These are phyloP conservation scores for Mycena indigotica DNA, from an alignment of 768 basidiomycete species.

Conservation along the genomic window DNA sequence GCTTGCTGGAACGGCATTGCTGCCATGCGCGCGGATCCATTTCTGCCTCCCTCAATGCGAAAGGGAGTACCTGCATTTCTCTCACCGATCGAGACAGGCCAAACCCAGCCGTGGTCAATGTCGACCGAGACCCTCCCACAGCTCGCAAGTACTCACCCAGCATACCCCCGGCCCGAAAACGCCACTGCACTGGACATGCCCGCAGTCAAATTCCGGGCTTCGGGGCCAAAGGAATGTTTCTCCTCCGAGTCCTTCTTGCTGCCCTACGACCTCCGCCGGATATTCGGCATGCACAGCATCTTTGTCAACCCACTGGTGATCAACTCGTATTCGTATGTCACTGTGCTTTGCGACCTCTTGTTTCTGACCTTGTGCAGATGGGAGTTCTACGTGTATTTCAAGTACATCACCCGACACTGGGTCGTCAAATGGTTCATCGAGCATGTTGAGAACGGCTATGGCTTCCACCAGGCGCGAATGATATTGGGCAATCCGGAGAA, in stretches of 20 bases:
- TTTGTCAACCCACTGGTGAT: slow-evolving; percentile 41
- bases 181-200: slow-evolving; percentile 30
- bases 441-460: slow-evolving; percentile 2
- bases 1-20: slow-evolving; percentile 49
- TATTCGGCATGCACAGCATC: slow-evolving; percentile 37
- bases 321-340: slow-evolving; percentile 28
- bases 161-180: slow-evolving; percentile 9
- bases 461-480: slow-evolving; percentile 3
- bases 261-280: slow-evolving; percentile 43
- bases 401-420: slow-evolving; percentile 39
- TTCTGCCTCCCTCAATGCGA: slow-evolving; percentile 41
- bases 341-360: background rate
- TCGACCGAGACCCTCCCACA: slow-evolving; percentile 24
- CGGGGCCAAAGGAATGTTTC: slow-evolving; percentile 31
- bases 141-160: slow-evolving; percentile 28
- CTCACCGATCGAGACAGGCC: slow-evolving; percentile 19
- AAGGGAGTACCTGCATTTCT: slow-evolving; percentile 26
- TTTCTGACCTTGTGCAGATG: slow-evolving; percentile 20
- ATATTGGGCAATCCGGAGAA: background rate
- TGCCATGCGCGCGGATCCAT: slow-evolving; percentile 40
- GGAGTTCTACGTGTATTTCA: slow-evolving; percentile 35
- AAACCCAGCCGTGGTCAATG: slow-evolving; percentile 23
- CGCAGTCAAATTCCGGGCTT: slow-evolving; percentile 32
- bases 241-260: slow-evolving; percentile 42
- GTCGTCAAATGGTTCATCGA: slow-evolving; percentile 39